Base-by-base conservation (phyloP, 1,284 basidiomycete species). In the Trametes versicolor region DNA sequence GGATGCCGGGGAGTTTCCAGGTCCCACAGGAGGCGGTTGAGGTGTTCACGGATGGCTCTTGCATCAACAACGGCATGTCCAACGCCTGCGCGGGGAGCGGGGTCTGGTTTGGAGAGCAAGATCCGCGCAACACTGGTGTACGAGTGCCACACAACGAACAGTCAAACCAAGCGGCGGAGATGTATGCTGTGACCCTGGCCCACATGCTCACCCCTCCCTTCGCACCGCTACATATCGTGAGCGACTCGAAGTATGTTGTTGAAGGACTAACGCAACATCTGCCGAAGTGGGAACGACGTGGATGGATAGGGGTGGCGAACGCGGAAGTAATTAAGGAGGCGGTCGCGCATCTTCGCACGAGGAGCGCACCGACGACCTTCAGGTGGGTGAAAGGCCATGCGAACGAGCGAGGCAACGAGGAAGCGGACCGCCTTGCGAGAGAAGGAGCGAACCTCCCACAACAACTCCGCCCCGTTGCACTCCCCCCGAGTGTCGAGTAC, bases 141-240 rank as follows among this genome's bases (percentile, higher is more conserved):
- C 23, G 70, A 50, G 48, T 76, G 4, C 72, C 71, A 1, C 37
- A 43, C 0, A n/a, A 58, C 0, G n/a, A 29, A 0, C 71, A 72
- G 41, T 64, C 73, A 3, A 76, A 74, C 60, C 72, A 74, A 59
- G 61, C 59, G 0, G 74, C 71, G 0, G 74, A 76, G 53, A 0
- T 76, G 2, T 36, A 68, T 8, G 73, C 73, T 13, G 58, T 72
- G 0, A 62, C 71, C 23, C 12, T 61, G 9, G 69, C 70, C 2
- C 15, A 12, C 29, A 32, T 34, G 0, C 41, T 4, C 5, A 17
- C 19, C 9, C 27, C 49, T 8, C 49, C 49, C 8, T 51, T 51
- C 29, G 49, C 49, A 5, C 49, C 49, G 27, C 27, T 51, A 34
- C 49, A 51, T 29, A 50, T 50, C 21, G 48, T 29, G 23, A 9